phyloP scores from a whole-genome alignment of 2,329 filamentous ascomycete species.

The Teratosphaeria viscida region DNA sequence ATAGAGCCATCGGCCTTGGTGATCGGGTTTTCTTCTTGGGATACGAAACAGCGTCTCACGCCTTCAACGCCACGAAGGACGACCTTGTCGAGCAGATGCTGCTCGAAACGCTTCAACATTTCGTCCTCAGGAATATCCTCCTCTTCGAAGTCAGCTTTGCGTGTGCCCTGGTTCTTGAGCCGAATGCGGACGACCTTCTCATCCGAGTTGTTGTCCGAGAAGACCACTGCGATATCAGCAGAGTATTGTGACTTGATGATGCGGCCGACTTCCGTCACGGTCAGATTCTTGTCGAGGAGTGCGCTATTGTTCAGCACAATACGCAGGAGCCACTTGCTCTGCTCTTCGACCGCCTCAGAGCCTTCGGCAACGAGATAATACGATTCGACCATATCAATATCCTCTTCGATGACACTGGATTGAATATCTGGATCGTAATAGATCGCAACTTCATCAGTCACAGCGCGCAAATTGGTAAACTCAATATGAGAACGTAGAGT shows the following conservation, averaged over 20 bases:
- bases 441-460: slow-evolving; percentile 86
- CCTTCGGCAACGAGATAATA: slow-evolving; percentile 90
- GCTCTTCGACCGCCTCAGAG: slow-evolving; percentile 45
- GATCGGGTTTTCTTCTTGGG: slow-evolving; percentile 63
- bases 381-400: slow-evolving; percentile 89
- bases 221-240: slow-evolving; percentile 79
- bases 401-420: slow-evolving; percentile 73
- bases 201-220: slow-evolving; percentile 96
- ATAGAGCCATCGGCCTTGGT: slow-evolving; percentile 60
- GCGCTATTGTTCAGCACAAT: slow-evolving; percentile 88
- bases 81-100: slow-evolving; percentile 80
- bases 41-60: slow-evolving; percentile 87
- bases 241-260: slow-evolving; percentile 85
- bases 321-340: slow-evolving; percentile 92
- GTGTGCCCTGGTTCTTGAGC: slow-evolving; percentile 22
- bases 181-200: slow-evolving; percentile 90
- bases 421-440: slow-evolving; percentile 93
- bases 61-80: slow-evolving; percentile 84
- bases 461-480: slow-evolving; percentile 84
- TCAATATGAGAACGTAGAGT: slow-evolving; percentile 79
- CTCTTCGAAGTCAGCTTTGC: slow-evolving; percentile 54
- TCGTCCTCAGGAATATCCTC: slow-evolving; percentile 76
- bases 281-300: slow-evolving; percentile 86
- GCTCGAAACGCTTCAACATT: slow-evolving; percentile 84
- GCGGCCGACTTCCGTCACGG: slow-evolving; percentile 79